Conservation (phyloP, 306 rosid species). For the Vachellia pachyceras region DNA sequence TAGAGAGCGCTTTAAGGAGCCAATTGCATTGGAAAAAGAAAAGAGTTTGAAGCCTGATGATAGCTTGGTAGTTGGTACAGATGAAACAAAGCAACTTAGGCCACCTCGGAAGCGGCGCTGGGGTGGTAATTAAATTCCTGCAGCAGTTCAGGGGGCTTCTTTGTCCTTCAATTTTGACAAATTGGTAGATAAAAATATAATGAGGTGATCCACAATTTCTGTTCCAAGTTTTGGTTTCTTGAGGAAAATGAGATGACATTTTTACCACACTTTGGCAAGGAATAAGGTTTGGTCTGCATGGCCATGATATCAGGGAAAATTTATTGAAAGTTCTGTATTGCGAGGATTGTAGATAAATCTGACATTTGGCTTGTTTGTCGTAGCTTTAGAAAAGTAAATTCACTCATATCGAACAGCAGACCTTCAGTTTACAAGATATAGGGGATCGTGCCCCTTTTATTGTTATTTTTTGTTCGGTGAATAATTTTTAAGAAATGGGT, state of each 20-base stretch:
- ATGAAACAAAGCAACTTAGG: constrained; percentile 55
- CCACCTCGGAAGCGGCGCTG: constrained; percentile 76
- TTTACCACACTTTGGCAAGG: constrained; percentile 14
- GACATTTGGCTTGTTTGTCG: too few species aligned
- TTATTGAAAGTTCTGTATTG: constrained; percentile 22
- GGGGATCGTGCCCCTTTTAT: constrained; percentile 33
- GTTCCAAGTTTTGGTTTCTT: not conserved
- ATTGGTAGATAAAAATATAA: not conserved
- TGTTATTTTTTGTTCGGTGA: too few species aligned
- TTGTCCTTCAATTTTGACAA: constrained; percentile 20
- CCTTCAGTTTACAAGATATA: constrained; percentile 55
- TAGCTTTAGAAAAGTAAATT: too few species aligned
- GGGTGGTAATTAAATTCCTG: constrained; percentile 46
- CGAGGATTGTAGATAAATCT: constrained; percentile 32
- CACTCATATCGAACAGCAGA: constrained; percentile 53
- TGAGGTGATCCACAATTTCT: constrained; percentile 11
- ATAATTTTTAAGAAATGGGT: too few species aligned
- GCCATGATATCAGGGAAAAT: not conserved
- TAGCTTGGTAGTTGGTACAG: constrained; percentile 42
- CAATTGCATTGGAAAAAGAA: constrained; percentile 53
- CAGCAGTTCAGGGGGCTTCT: not conserved
- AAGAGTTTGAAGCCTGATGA: constrained; percentile 42
- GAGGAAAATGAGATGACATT: not conserved
- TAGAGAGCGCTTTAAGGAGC: constrained; percentile 77
- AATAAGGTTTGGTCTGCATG: constrained; percentile 4